These are phyloP conservation scores for Cystobasidium slooffiae DNA, from an alignment of 1,284 basidiomycete genomes.

Conservation along the genomic window DNA sequence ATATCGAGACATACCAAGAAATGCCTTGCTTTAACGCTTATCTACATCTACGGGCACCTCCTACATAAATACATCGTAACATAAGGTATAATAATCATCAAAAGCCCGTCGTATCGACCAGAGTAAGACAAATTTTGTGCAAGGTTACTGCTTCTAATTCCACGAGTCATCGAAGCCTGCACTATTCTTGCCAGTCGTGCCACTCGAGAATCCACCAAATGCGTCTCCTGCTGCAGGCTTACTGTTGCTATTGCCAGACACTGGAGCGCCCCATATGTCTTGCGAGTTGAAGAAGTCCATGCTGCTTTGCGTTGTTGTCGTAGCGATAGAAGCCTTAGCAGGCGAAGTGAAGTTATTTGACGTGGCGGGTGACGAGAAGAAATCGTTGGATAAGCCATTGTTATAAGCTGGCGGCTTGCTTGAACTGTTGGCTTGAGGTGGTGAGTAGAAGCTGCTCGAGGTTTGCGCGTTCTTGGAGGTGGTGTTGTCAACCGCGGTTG, in stretches of 20 bases:
- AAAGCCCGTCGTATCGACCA: not conserved
- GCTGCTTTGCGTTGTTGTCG: not conserved
- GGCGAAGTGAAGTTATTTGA: conserved; percentile 21
- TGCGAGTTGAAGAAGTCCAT: conserved; percentile 42
- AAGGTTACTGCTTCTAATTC: not conserved
- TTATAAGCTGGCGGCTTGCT: conserved; percentile 5
- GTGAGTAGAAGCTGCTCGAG: conserved; percentile 1
- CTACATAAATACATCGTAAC: no score
- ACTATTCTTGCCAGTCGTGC: conserved; percentile 3
- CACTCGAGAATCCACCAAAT: conserved; percentile 37
- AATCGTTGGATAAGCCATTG: conserved; percentile 4
- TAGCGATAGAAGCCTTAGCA: not conserved
- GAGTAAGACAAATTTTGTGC: not conserved
- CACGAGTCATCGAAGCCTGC: conserved; percentile 39
- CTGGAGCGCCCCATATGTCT: conserved; percentile 37
- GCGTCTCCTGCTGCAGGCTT: conserved; percentile 1
- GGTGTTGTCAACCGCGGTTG: not conserved
- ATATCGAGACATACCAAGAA: no score
- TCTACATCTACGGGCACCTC: no score
- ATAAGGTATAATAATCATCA: no score
- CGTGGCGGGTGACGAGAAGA: conserved; percentile 22
- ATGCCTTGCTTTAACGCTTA: no score
- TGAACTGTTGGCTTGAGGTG: conserved; percentile 2
- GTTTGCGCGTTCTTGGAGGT: conserved; percentile 5
- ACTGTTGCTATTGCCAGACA: conserved; percentile 5